A percentile compares a stretch with the other conserved stretches of the same genome.
phyloP scores from a whole-genome alignment of 108 stramenopile genomes.

The Nitzschia putrida region DNA sequence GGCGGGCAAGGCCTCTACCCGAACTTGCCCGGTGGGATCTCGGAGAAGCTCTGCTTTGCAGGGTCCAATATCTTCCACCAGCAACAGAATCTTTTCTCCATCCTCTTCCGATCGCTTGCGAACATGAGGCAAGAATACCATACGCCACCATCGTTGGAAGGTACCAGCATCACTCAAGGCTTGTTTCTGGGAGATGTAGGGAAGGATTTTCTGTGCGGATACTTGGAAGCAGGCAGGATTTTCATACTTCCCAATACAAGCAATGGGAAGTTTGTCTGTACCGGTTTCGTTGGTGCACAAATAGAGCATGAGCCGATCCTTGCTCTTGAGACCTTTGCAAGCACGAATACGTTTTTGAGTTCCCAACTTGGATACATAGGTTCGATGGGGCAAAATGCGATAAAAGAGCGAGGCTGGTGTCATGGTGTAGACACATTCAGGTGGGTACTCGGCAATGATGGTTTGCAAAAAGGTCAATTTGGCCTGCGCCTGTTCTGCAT shows the following conservation, averaged over 20 bases:
- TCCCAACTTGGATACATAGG: conserved; percentile 15
- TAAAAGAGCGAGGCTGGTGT: conserved; percentile 21
- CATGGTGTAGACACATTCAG: conserved; percentile 26
- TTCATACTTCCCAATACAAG: conserved; percentile 26
- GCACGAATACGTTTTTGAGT: conserved; percentile 17
- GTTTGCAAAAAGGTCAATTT: conserved; percentile 12
- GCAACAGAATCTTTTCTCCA: conserved; percentile 17
- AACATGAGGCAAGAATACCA: conserved; percentile 27
- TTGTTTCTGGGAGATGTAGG: conserved; percentile 22
- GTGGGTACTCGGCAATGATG: conserved; percentile 11
- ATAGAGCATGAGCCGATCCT: conserved; percentile 32
- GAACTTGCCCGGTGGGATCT: conserved; percentile 30
- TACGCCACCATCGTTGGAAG: conserved; percentile 34
- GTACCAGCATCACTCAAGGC: conserved; percentile 28
- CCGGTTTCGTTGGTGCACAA: conserved; percentile 30
- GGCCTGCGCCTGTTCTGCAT: conserved; percentile 9
- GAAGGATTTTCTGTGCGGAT: conserved; percentile 9
- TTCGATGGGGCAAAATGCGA: conserved; percentile 30
- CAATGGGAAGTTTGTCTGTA: conserved; percentile 27
- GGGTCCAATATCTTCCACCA: conserved; percentile 23
- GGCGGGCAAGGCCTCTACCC: conserved; percentile 19
- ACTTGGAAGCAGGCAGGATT: conserved; percentile 34
- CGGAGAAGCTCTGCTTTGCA: conserved; percentile 20
- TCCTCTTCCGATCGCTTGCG: conserved; percentile 10
- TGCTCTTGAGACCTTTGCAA: conserved; percentile 34